phyloP scores from a whole-genome alignment of 2,329 filamentous ascomycete species.

The Aspergillus tamarii region DNA sequence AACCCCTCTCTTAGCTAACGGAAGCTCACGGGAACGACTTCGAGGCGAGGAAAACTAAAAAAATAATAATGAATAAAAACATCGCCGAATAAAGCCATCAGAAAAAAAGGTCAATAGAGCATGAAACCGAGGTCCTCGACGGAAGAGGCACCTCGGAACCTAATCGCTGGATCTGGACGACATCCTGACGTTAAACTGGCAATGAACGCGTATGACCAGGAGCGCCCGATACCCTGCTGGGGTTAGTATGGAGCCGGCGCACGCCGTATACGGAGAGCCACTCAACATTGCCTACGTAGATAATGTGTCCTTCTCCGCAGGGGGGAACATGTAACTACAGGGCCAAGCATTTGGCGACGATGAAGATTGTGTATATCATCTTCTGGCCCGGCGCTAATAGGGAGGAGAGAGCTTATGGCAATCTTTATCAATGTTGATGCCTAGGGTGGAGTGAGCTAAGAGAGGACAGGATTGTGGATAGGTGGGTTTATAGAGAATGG shows the following conservation, averaged over 20 bases:
- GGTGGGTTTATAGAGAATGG: neutral
- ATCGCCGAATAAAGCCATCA: neutral
- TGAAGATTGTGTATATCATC: slow-evolving; percentile 7
- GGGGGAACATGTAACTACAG: neutral
- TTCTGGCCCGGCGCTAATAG: neutral
- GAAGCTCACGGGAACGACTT: neutral
- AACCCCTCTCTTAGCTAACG: neutral
- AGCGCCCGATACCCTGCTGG: slow-evolving; percentile 1
- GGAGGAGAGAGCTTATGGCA: neutral
- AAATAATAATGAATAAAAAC: too few species aligned
- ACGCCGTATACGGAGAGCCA: neutral
- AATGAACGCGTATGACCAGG: slow-evolving; percentile 10
- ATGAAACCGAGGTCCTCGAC: neutral
- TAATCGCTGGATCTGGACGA: slow-evolving; percentile 6
- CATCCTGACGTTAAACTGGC: neutral
- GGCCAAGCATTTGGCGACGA: slow-evolving; percentile 8
- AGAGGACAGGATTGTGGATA: neutral
- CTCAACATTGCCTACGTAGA: neutral
- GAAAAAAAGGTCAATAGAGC: neutral
- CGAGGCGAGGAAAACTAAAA: neutral
- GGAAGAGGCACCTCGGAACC: neutral
- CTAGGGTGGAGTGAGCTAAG: slow-evolving; percentile 1
- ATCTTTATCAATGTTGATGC: slow-evolving; percentile 5
- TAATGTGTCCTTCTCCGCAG: neutral
- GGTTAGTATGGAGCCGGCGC: neutral